Evolutionary conservation across 2,329 filamentous ascomycete species (phyloP), one percentile per base, ranked within the genome.

Genomic region (Claviceps sorghi): DNA sequence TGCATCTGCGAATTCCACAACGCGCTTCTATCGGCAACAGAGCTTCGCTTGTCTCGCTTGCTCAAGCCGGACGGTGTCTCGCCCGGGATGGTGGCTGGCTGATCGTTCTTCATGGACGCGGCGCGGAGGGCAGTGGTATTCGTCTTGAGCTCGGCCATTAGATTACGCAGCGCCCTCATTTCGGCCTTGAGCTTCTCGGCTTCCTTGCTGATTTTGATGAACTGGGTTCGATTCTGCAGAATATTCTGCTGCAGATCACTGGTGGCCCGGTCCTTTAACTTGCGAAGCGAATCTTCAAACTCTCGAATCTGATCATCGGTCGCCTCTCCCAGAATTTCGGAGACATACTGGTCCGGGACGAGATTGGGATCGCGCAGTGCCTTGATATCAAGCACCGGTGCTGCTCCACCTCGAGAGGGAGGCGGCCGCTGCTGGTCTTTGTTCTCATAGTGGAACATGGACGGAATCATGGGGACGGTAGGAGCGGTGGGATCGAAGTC

Each of bases 121-220:
- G 78, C 72, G 48, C 82, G 75, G 40, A 86, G 69, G 3, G 82
- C 82, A 19, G 77, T 82, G 1, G 82, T 85, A 55, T 89, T 88
- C 8, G 80, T 77, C 61, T 88, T 97, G 53, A 98, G 77, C 58
- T 98, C 93, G 2, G 88, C 83, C 84, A 98, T 96, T 50, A 97
- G 76, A 58, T 88, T 88, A 45, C 87, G 82, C 34, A 98, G 78
- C 7, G 87, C 87, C 50, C 88, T 81, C 93, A 98, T 97, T 67
- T 98, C 93, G 52, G 82, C 81, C 70, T 97, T 97, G 53, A 98
- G 80, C 71, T 95, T 96, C 69, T 98, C 93, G 2, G 94, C 93
- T 71, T 98, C 93, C 69, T 97, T 96, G 65, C 90, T 96, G 67
- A 98, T 97, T 69, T 95, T 95, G 74, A 98, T 97, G 64, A 98